A percentile compares a stretch with the other conserved stretches of the same genome.
Evolutionary conservation across 306 rosid genomes (phyloP).

Genomic region (Fragaria iinumae): DNA sequence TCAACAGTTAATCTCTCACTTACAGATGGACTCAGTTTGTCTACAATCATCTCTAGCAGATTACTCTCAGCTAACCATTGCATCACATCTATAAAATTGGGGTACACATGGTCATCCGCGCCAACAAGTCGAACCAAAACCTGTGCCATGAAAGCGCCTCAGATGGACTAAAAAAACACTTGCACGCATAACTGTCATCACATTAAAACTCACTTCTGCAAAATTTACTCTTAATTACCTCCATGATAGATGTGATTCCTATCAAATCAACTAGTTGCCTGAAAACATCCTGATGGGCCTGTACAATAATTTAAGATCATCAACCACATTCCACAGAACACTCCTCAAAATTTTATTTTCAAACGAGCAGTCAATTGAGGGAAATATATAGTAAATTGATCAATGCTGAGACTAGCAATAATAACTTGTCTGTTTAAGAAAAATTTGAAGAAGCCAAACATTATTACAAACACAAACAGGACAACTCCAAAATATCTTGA

Average conservation of each 20-base stretch:
- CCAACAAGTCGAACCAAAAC: constrained; percentile 95
- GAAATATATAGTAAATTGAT: neutral
- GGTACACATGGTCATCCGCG: constrained; percentile 88
- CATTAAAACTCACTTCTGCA: neutral
- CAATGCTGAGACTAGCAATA: neutral
- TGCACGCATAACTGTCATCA: neutral
- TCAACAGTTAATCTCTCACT: constrained; percentile 29
- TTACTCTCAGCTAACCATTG: constrained; percentile 96
- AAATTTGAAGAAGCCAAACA: neutral
- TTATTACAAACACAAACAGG: neutral
- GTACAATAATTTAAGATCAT: constrained; percentile 28
- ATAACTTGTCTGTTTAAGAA: neutral
- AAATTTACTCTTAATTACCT: constrained; percentile 47
- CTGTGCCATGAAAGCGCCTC: constrained; percentile 44
- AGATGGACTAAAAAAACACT: constrained; percentile 26
- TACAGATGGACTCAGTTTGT: constrained; percentile 87
- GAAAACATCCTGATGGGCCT: constrained; percentile 94
- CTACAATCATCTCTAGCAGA: constrained; percentile 94
- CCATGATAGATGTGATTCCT: constrained; percentile 98
- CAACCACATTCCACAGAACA: neutral
- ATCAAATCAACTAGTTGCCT: constrained; percentile 91
- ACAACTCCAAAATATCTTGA: neutral
- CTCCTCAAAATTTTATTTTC: neutral
- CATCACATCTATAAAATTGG: constrained; percentile 92
- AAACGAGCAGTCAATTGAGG: neutral